A percentile compares a stretch with the other conserved stretches of the same genome.
phyloP scores from a whole-genome alignment of 192 early-diverging fungal species.

The Phycomyces blakesleeanus region DNA sequence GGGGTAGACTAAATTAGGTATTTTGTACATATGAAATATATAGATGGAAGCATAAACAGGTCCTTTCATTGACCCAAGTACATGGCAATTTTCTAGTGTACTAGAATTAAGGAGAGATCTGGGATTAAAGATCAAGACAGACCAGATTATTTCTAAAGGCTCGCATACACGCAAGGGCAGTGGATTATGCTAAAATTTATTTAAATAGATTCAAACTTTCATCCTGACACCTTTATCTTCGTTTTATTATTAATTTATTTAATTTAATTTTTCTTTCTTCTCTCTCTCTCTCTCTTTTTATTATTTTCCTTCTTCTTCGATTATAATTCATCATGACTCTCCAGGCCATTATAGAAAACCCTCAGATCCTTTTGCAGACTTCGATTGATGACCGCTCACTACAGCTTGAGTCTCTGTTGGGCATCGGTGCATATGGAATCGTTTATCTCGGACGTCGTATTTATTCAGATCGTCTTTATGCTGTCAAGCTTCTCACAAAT shows the following conservation, averaged over 20 bases:
- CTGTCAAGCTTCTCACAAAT: constrained; percentile 74
- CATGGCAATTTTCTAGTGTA: neutral
- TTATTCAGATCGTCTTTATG: constrained; percentile 51
- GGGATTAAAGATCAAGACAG: neutral
- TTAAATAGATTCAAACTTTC: neutral
- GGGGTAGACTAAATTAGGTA: neutral
- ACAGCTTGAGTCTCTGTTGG: constrained; percentile 43
- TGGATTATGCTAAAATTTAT: neutral
- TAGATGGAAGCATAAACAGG: neutral
- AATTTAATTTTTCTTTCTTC: too few species aligned
- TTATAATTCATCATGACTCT: neutral
- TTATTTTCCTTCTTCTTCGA: neutral
- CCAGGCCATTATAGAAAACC: neutral
- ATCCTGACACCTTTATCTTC: too few species aligned
- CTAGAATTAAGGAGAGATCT: neutral
- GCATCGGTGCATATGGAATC: constrained; percentile 72
- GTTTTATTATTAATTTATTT: too few species aligned
- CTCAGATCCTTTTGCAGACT: constrained; percentile 9
- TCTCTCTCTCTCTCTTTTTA: neutral
- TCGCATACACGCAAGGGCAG: neutral
- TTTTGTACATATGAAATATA: neutral
- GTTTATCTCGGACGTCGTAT: constrained; percentile 67
- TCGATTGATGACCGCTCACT: constrained; percentile 17
- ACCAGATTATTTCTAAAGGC: neutral
- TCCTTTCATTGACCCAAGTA: neutral